These are phyloP conservation scores for Tolypocladium cylindrosporum DNA, from an alignment of 2,329 filamentous ascomycete species.

Conservation along the genomic window DNA sequence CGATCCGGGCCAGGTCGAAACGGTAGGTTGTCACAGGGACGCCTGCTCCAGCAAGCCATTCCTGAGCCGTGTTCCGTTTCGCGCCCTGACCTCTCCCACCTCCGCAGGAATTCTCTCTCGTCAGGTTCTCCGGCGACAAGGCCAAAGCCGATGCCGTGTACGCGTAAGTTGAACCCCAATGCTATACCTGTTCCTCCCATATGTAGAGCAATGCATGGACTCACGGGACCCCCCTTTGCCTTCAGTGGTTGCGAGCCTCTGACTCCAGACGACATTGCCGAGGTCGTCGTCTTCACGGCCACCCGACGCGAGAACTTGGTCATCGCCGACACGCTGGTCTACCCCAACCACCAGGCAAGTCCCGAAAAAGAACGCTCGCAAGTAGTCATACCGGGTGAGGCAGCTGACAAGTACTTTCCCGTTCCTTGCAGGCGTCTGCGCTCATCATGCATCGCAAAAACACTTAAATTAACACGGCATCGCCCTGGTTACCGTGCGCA, in stretches of 20 bases:
- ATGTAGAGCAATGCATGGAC: not conserved
- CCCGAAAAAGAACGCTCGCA: not conserved
- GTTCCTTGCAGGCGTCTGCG: slow-evolving; percentile 17
- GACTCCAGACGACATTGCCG: slow-evolving; percentile 83
- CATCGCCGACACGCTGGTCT: slow-evolving; percentile 77
- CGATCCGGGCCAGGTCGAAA: slow-evolving; percentile 89
- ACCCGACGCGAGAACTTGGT: slow-evolving; percentile 84
- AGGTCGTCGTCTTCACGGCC: slow-evolving; percentile 78
- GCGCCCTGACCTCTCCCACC: slow-evolving; percentile 2
- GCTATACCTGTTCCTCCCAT: not conserved
- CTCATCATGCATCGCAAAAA: slow-evolving; percentile 20
- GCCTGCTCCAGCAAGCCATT: not conserved
- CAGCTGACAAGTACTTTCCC: not conserved
- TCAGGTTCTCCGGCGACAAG: slow-evolving; percentile 83
- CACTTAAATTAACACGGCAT: not conserved
- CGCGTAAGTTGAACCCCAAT: slow-evolving; percentile 42
- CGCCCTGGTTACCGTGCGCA: not conserved
- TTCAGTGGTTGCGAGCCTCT: slow-evolving; percentile 65
- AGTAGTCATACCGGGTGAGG: not conserved
- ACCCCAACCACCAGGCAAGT: slow-evolving; percentile 76
- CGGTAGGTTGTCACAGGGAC: slow-evolving; percentile 33
- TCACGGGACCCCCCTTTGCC: not conserved
- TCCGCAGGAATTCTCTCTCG: slow-evolving; percentile 69
- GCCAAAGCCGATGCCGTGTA: slow-evolving; percentile 84
- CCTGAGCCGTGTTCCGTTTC: not conserved